Evolutionary conservation across 176 grass and related monocot species (phyloP).

Genomic region (Poa annua): DNA sequence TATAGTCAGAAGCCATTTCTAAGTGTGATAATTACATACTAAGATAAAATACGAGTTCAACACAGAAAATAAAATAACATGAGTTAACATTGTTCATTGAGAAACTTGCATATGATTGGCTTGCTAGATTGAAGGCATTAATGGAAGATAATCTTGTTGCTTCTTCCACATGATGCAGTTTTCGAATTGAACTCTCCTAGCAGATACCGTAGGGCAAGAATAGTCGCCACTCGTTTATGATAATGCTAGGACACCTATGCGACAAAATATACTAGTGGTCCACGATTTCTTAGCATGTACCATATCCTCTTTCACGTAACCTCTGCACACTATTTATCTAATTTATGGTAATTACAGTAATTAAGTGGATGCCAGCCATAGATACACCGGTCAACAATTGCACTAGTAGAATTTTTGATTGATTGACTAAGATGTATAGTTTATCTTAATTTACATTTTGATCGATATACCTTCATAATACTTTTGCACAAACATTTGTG

Average conservation of each 20-base stretch:
- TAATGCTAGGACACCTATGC: constrained; percentile 24
- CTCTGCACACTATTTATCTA: no score
- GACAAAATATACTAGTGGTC: constrained; percentile 26
- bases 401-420: constrained; percentile 27
- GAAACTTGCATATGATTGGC: constrained; percentile 43
- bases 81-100: neutral
- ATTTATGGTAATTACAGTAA: neutral
- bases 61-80: neutral
- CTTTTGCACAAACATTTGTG: neutral
- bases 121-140: constrained; percentile 66
- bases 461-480: neutral
- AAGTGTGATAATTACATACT: neutral
- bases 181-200: constrained; percentile 69
- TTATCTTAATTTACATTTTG: constrained; percentile 33
- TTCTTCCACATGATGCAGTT: constrained; percentile 65
- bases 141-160: constrained; percentile 57
- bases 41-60: neutral
- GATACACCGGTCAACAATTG: constrained; percentile 21
- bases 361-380: neutral
- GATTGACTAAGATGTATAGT: neutral
- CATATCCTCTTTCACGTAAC: neutral
- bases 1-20: neutral
- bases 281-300: constrained; percentile 16
- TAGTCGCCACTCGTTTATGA: constrained; percentile 52
- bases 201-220: constrained; percentile 62